Percentiles rank a stretch among this genome's conserved stretches.
Conservation (phyloP, 371 early-diverging fungal genomes). For the Circinella umbellata region DNA sequence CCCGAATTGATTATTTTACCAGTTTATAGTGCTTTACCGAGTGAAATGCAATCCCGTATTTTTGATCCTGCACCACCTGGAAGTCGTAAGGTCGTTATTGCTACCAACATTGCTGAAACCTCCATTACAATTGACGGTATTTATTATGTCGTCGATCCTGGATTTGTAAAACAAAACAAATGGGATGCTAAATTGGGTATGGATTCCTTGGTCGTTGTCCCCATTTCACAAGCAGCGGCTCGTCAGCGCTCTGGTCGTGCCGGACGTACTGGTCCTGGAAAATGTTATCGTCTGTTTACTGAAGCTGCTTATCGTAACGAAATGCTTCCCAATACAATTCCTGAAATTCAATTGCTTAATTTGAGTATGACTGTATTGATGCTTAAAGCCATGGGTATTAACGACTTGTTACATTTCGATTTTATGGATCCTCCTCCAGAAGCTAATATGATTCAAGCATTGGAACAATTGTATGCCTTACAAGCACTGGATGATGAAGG, state of each 20-base stretch:
- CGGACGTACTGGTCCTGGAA: slow-evolving; percentile 97
- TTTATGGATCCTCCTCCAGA: slow-evolving; percentile 98
- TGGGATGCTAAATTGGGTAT: slow-evolving; percentile 95
- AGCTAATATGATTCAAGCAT: slow-evolving; percentile 90
- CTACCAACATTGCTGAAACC: slow-evolving; percentile 99
- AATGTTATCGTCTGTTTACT: slow-evolving; percentile 96
- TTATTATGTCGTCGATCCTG: slow-evolving; percentile 97
- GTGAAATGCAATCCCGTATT: slow-evolving; percentile 92
- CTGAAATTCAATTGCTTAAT: slow-evolving; percentile 98
- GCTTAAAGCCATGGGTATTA: slow-evolving; percentile 96
- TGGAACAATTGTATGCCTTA: slow-evolving; percentile 92
- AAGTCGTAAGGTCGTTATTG: slow-evolving; percentile 94
- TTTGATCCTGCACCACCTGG: slow-evolving; percentile 96
- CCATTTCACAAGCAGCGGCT: slow-evolving; percentile 97
- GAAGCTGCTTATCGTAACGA: slow-evolving; percentile 94
- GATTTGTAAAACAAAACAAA: slow-evolving; percentile 97
- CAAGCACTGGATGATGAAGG: slow-evolving; percentile 96
- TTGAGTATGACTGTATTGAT: slow-evolving; percentile 90
- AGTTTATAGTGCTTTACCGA: slow-evolving; percentile 93
- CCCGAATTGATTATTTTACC: slow-evolving; percentile 95
- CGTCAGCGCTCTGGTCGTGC: slow-evolving; percentile 98
- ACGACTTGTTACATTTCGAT: slow-evolving; percentile 94
- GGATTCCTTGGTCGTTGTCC: slow-evolving; percentile 91
- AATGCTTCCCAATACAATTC: slow-evolving; percentile 94
- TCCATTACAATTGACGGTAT: slow-evolving; percentile 99